phyloP scores from a whole-genome alignment of 2,329 filamentous ascomycete genomes.

The Ophiostoma pallidulum region DNA sequence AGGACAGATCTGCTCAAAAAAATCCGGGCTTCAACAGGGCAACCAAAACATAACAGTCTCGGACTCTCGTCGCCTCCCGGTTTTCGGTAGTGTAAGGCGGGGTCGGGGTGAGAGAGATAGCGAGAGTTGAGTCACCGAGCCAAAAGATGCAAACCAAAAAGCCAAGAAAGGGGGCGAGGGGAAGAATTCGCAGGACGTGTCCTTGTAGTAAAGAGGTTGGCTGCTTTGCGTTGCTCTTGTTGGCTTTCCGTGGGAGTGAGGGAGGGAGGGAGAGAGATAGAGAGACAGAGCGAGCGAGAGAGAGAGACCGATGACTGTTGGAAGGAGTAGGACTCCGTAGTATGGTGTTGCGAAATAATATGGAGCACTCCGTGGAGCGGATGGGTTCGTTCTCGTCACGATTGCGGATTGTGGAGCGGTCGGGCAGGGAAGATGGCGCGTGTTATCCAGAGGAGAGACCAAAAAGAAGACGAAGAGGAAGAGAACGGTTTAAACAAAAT shows the following conservation, averaged over 20 bases:
- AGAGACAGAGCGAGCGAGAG: too few relatives aligned
- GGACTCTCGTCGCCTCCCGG: conserved; percentile 4
- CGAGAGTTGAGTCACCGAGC: neutral
- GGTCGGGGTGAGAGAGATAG: neutral
- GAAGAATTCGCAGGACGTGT: too few relatives aligned
- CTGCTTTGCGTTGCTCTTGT: too few relatives aligned
- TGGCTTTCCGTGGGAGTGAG: too few relatives aligned
- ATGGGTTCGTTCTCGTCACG: conserved; percentile 1
- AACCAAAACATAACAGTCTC: neutral
- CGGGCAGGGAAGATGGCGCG: neutral
- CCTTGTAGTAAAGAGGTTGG: too few relatives aligned
- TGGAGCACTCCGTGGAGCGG: neutral
- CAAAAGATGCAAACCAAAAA: neutral
- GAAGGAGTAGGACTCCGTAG: neutral
- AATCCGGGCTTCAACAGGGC: neutral
- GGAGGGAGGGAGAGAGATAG: too few relatives aligned
- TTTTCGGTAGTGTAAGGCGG: neutral
- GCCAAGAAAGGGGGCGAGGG: neutral
- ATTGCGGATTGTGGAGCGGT: neutral
- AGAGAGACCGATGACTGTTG: too few relatives aligned
- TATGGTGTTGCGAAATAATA: neutral
- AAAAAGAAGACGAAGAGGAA: neutral
- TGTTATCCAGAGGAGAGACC: neutral
- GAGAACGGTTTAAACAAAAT: neutral
- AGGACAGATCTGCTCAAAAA: neutral